Evolutionary conservation across 2,329 filamentous ascomycete species (phyloP).

Genomic region (Ascochyta lentis): DNA sequence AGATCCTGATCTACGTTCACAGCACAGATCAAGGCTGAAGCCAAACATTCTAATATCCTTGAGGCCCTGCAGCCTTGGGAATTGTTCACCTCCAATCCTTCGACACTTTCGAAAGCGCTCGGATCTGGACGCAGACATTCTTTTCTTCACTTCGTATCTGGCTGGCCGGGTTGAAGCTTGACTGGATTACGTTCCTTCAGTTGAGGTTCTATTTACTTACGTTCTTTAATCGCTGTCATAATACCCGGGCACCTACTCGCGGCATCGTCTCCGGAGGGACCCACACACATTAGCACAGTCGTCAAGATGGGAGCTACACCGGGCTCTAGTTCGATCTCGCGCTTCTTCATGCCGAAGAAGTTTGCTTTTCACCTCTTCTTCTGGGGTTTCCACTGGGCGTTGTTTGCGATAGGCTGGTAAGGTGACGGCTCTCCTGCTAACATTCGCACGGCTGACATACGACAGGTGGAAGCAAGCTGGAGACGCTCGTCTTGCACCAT

Average conservation of each 20-base stretch:
- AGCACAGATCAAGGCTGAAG: slow-evolving; percentile 29
- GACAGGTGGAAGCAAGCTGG: slow-evolving; percentile 78
- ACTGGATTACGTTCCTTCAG: slow-evolving; percentile 43
- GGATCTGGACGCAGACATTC: slow-evolving; percentile 47
- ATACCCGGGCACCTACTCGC: slow-evolving; percentile 27
- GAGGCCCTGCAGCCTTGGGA: slow-evolving; percentile 40
- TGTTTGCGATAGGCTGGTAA: slow-evolving; percentile 89
- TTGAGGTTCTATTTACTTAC: slow-evolving; percentile 42
- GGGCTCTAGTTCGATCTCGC: slow-evolving; percentile 17
- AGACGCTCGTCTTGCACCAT: slow-evolving; percentile 71
- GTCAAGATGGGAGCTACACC: slow-evolving; percentile 25
- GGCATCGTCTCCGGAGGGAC: neutral
- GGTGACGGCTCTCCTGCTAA: slow-evolving; percentile 35
- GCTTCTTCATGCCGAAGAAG: slow-evolving; percentile 69
- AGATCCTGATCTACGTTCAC: slow-evolving; percentile 40
- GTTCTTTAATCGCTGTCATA: slow-evolving; percentile 41
- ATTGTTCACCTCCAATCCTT: slow-evolving; percentile 40
- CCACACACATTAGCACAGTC: neutral
- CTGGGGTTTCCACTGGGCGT: slow-evolving; percentile 75
- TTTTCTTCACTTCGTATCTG: slow-evolving; percentile 51
- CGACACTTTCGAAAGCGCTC: slow-evolving; percentile 34
- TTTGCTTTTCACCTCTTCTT: slow-evolving; percentile 82
- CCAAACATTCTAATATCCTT: slow-evolving; percentile 47
- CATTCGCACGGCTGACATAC: slow-evolving; percentile 7
- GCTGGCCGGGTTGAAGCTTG: slow-evolving; percentile 51